A percentile compares a stretch with the other conserved stretches of the same genome.
phyloP scores from a whole-genome alignment of 1,284 basidiomycete genomes.

The Heliocybe sulcata region DNA sequence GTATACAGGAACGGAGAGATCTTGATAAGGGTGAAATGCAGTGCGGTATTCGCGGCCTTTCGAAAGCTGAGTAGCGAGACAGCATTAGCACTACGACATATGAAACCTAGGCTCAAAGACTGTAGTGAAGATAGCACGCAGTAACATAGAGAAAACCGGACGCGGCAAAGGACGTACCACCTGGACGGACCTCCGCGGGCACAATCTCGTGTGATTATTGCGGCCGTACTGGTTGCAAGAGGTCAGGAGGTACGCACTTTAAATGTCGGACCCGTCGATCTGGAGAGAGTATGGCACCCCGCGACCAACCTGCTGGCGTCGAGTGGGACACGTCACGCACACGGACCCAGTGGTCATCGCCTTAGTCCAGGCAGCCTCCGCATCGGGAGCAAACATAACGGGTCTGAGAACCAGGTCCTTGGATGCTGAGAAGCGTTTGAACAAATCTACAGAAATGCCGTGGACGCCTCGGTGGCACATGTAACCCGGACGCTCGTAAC shows the following conservation, averaged over 20 bases:
- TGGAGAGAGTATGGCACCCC: neutral
- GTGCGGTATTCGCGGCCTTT: neutral
- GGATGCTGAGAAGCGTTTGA: neutral
- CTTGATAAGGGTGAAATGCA: neutral
- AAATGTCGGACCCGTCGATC: neutral
- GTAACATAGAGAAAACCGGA: neutral
- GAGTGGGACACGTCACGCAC: neutral
- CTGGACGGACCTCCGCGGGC: neutral
- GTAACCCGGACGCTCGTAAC: neutral
- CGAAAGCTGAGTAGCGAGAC: too few relatives aligned
- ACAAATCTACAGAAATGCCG: neutral
- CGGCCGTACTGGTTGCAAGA: neutral
- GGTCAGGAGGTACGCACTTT: neutral
- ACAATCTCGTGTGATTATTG: neutral
- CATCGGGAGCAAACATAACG: neutral
- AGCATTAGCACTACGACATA: too few relatives aligned
- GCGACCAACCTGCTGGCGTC: neutral
- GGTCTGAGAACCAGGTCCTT: neutral
- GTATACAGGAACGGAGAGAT: neutral
- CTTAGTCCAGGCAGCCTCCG: neutral
- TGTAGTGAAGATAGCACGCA: too few relatives aligned
- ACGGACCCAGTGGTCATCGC: neutral
- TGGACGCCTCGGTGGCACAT: neutral
- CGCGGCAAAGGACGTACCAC: neutral
- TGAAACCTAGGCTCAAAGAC: too few relatives aligned